These are phyloP conservation scores for Botryotinia calthae DNA, from an alignment of 2,329 filamentous ascomycete genomes.

Conservation along the genomic window DNA sequence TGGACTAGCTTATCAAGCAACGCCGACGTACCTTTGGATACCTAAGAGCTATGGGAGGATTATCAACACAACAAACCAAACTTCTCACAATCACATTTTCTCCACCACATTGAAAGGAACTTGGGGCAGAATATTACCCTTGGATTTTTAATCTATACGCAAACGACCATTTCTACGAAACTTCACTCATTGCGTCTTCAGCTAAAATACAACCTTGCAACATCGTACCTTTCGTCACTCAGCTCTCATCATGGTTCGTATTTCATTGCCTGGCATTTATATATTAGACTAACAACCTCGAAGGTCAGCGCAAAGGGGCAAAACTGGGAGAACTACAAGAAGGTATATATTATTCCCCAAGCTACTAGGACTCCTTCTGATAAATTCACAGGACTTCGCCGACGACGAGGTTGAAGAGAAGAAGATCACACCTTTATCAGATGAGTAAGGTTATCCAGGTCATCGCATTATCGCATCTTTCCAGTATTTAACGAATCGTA, in stretches of 20 bases:
- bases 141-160: not conserved
- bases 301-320: slow-evolving; percentile 53
- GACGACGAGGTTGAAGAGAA: slow-evolving; percentile 98
- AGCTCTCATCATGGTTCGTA: slow-evolving; percentile 21
- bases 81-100: slow-evolving; percentile 8
- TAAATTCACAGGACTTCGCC: slow-evolving; percentile 54
- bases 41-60: slow-evolving; percentile 22
- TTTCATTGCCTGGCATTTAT: not conserved
- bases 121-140: not conserved
- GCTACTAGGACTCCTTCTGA: slow-evolving; percentile 16
- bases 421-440: slow-evolving; percentile 96
- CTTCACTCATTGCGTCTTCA: not conserved
- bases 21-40: slow-evolving; percentile 23
- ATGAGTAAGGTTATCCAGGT: slow-evolving; percentile 67
- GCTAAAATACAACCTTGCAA: not conserved
- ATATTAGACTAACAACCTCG: slow-evolving; percentile 4
- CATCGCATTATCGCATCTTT: slow-evolving; percentile 9
- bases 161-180: not conserved
- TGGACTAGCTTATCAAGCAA: slow-evolving; percentile 21
- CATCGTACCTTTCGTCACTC: slow-evolving; percentile 6
- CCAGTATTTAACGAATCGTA: slow-evolving; percentile 46
- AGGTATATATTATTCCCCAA: slow-evolving; percentile 51
- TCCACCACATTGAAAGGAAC: not conserved
- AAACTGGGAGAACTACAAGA: slow-evolving; percentile 99
- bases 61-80: slow-evolving; percentile 21